A percentile compares a stretch with the other conserved stretches of the same genome.
These are phyloP conservation scores for Diaporthe ilicicola DNA, from an alignment of 2,329 filamentous ascomycete species.

Conservation along the genomic window DNA sequence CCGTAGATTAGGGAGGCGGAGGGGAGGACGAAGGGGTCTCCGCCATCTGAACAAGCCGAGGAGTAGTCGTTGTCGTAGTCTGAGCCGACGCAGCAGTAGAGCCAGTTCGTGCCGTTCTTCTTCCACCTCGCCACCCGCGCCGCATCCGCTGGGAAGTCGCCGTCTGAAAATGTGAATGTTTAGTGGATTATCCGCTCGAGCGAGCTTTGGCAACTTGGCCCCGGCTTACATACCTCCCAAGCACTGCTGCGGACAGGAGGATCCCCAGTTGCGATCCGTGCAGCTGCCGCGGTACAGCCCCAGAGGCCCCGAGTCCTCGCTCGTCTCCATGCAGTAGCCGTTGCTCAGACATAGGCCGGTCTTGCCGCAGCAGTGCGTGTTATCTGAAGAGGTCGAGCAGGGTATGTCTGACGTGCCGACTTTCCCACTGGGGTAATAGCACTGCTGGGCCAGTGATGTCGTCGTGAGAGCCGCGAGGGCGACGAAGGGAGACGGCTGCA, in stretches of 20 bases:
- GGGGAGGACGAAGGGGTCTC: neutral
- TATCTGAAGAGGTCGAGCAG: neutral
- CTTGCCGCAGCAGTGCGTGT: neutral
- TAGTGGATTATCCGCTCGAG: neutral
- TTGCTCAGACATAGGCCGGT: neutral
- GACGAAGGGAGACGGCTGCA: neutral
- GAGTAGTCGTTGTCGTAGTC: neutral
- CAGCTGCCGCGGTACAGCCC: neutral
- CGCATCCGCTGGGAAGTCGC: constrained; percentile 1
- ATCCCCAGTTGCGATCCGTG: neutral
- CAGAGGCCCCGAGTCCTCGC: neutral
- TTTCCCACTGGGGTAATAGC: constrained; percentile 5
- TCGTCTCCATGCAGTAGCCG: neutral
- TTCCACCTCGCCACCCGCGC: neutral
- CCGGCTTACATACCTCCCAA: neutral
- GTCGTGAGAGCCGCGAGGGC: neutral
- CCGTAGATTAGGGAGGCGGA: neutral
- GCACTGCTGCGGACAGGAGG: neutral
- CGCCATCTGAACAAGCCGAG: neutral
- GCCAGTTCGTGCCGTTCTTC: neutral
- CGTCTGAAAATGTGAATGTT: neutral
- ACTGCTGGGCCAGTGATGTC: neutral
- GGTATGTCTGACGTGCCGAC: neutral
- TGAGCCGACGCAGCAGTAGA: neutral
- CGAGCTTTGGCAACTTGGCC: no score